Conservation (phyloP, 306 rosid genomes). For the Urtica urens region DNA sequence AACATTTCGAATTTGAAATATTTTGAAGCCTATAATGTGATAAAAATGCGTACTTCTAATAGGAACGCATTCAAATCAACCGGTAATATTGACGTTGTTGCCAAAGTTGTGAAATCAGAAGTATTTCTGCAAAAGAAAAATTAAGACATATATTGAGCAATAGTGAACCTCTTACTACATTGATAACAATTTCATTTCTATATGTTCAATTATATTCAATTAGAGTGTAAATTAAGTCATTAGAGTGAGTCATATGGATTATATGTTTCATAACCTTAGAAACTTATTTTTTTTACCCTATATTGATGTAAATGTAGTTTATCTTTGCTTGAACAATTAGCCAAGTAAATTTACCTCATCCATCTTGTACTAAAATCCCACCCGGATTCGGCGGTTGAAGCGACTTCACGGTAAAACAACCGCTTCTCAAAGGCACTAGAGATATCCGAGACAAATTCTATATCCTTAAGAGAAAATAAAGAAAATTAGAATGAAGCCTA, state of each 20-base stretch:
- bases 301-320: too few relatives aligned
- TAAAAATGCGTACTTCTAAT: constrained; percentile 40
- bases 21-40: constrained; percentile 13
- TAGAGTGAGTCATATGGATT: too few relatives aligned
- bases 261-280: too few relatives aligned
- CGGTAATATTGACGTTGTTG: constrained; percentile 72
- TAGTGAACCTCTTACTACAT: neutral
- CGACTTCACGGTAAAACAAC: constrained; percentile 54
- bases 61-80: constrained; percentile 69
- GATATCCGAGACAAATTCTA: constrained; percentile 55
- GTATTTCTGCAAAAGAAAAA: constrained; percentile 48
- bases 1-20: constrained; percentile 12
- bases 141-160: neutral
- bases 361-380: constrained; percentile 96
- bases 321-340: too few relatives aligned
- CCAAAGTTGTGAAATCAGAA: constrained; percentile 54
- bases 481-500: too few relatives aligned
- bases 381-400: constrained; percentile 83
- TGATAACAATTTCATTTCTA: too few relatives aligned
- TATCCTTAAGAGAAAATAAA: constrained; percentile 38
- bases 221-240: too few relatives aligned
- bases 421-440: constrained; percentile 33
- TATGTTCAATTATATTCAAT: too few relatives aligned
- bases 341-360: constrained; percentile 46
- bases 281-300: too few relatives aligned